Base-by-base conservation (phyloP, 768 basidiomycete genomes). In the Termitomyces sp. region DNA sequence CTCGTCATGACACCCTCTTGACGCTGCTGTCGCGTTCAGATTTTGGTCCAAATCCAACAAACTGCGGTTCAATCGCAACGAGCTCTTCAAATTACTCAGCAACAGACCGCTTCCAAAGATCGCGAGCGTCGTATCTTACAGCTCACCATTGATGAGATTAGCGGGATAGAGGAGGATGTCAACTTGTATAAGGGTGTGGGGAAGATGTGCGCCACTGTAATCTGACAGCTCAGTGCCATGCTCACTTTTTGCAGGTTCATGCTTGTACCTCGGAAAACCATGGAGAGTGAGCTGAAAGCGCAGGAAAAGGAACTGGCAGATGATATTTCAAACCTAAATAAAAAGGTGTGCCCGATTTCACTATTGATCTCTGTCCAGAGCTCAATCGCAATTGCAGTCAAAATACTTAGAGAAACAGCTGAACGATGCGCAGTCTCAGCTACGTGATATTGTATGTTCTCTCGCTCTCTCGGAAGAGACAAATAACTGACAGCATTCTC, bases 351-450 rank as follows among this genome's bases (percentile, higher is more conserved):
- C 63, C 44, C 22, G 44, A 24, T 7, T 12, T 45, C 12, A 36
- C 7, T 33, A 22, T 32, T 45, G 35, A 32, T 52, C 28, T 9
- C 32, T 28, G 35, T 7, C 48, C 11, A 40, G 7, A 18, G 3
- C 32, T 55, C 28, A 60, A 40, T 49, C 39, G 12, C 39, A 15
- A 64, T 24, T 0, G 51, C 61, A 95, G 93, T 81, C 87, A 28
- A 96, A 96, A 75, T 96, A 90, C 72, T 81, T 97, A 2, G 95
- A 97, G 74, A 96, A 96, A 68, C 94, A 96, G 70, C 92, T 90
- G 70, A 91, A 89, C 58, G 94, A 96, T 66, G 93, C 95, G 2
- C 92, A 96, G 75, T 78, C 78, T 22, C 94, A 95, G 70, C 77
- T 96, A 55, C 85, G 89, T 48, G 92, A 94, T 71, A 94, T 94